Conservation (phyloP, 306 rosid species). For the Spatholobus suberectus region DNA sequence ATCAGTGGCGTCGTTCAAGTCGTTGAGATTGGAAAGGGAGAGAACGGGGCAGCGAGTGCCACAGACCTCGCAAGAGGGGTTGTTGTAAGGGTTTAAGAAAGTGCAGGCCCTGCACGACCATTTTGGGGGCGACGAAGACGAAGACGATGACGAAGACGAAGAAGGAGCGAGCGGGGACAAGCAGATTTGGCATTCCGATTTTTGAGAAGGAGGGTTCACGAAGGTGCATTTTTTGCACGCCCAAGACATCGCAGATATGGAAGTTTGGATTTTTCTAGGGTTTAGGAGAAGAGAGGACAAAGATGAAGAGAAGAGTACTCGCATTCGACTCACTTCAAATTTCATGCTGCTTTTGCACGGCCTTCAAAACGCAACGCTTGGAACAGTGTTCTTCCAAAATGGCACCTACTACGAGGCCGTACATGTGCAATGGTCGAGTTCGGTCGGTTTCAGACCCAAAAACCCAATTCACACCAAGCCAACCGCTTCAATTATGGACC, state of each 20-base stretch:
- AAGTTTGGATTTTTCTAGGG: conserved; percentile 44
- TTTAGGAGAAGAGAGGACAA: background rate
- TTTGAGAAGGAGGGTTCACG: conserved; percentile 66
- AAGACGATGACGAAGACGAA: conserved; percentile 59
- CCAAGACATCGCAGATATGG: conserved; percentile 73
- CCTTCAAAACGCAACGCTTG: conserved; percentile 6
- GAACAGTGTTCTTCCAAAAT: background rate
- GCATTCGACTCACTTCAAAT: conserved; percentile 41
- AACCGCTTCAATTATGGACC: too few species aligned
- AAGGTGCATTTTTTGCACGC: conserved; percentile 83
- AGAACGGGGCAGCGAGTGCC: conserved; percentile 66
- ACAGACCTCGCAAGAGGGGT: conserved; percentile 68
- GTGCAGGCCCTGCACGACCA: conserved; percentile 98
- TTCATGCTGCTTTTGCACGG: background rate
- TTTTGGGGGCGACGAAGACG: conserved; percentile 58
- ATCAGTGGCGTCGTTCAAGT: conserved; percentile 55
- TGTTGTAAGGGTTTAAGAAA: conserved; percentile 71
- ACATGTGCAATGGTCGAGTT: too few species aligned
- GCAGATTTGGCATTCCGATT: conserved; percentile 74
- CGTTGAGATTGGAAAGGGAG: conserved; percentile 64
- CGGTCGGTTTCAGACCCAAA: too few species aligned
- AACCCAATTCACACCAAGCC: too few species aligned
- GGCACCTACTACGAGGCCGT: conserved; percentile 4
- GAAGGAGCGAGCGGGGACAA: conserved; percentile 8
- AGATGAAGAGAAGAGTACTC: background rate